phyloP scores from a whole-genome alignment of 2,329 filamentous ascomycete species.

The Plectosphaerella plurivora region DNA sequence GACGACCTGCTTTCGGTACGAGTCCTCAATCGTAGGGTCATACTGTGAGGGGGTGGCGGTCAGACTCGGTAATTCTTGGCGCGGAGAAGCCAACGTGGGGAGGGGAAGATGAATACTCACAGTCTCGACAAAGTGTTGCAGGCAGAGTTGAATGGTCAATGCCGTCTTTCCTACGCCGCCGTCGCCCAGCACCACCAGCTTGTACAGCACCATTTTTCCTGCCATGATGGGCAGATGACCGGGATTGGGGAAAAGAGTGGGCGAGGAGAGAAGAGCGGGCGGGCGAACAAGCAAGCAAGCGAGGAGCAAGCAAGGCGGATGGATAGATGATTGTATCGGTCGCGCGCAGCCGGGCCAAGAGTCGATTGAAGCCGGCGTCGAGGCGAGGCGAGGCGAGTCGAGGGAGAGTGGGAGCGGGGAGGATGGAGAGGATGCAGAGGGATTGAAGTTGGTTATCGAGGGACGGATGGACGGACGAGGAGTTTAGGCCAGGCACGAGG shows the following conservation, averaged over 20 bases:
- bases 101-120: slow-evolving; percentile 37
- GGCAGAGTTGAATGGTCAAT: slow-evolving; percentile 90
- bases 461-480: background rate
- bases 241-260: background rate
- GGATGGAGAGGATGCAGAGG: background rate
- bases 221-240: slow-evolving; percentile 55
- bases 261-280: too few relatives aligned
- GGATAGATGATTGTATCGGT: background rate
- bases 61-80: background rate
- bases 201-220: slow-evolving; percentile 93
- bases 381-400: background rate
- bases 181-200: slow-evolving; percentile 91
- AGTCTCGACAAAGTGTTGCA: slow-evolving; percentile 98
- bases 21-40: slow-evolving; percentile 84
- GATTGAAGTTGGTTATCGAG: background rate
- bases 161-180: slow-evolving; percentile 93
- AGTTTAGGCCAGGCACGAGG: background rate
- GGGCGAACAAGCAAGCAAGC: background rate
- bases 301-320: background rate
- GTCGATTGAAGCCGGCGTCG: background rate
- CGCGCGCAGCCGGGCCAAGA: background rate
- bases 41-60: slow-evolving; percentile 47
- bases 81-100: background rate
- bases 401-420: background rate
- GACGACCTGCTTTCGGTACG: slow-evolving; percentile 95